Percentiles rank a stretch among this genome's conserved stretches.
phyloP scores from a whole-genome alignment of 352 stramenopile genomes.

The Peronospora belbahrii region DNA sequence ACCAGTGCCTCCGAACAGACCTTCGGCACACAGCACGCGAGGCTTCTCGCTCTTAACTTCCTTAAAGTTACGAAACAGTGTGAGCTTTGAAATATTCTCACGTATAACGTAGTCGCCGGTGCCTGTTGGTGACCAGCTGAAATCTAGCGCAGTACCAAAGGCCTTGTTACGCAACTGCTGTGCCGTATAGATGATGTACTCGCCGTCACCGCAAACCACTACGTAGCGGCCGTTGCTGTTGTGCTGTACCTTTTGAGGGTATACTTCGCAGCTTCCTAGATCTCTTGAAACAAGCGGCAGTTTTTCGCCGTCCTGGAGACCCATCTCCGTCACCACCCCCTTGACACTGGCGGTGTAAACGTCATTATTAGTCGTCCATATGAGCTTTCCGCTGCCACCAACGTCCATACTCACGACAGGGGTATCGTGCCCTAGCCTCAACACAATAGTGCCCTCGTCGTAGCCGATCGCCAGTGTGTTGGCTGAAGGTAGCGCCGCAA shows the following conservation, averaged over 20 bases:
- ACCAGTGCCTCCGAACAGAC: slow-evolving; percentile 91
- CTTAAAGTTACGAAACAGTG: slow-evolving; percentile 99
- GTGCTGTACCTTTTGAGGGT: slow-evolving; percentile 95
- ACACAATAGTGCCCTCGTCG: slow-evolving; percentile 92
- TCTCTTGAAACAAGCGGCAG: slow-evolving; percentile 83
- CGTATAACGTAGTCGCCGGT: slow-evolving; percentile 98
- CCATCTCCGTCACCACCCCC: slow-evolving; percentile 70
- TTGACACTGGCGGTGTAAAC: slow-evolving; percentile 93
- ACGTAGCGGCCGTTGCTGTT: slow-evolving; percentile 99
- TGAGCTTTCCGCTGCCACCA: slow-evolving; percentile 89
- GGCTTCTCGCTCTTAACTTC: slow-evolving; percentile 92
- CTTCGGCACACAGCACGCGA: slow-evolving; percentile 91
- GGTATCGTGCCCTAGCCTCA: slow-evolving; percentile 96
- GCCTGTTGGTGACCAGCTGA: slow-evolving; percentile 94
- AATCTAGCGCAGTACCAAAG: slow-evolving; percentile 96
- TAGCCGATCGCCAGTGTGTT: slow-evolving; percentile 94
- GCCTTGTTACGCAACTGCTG: slow-evolving; percentile 93
- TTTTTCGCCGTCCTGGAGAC: slow-evolving; percentile 84
- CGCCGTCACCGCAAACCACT: slow-evolving; percentile 96
- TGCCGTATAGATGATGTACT: slow-evolving; percentile 99
- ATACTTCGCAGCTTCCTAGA: slow-evolving; percentile 96
- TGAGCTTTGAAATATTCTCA: slow-evolving; percentile 93
- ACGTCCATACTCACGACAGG: slow-evolving; percentile 97
- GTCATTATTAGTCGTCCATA: slow-evolving; percentile 98
- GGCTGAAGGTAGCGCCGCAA: slow-evolving; percentile 69